Evolutionary conservation across 2,329 filamentous ascomycete genomes (phyloP).

Genomic region (Fusarium burgessii): DNA sequence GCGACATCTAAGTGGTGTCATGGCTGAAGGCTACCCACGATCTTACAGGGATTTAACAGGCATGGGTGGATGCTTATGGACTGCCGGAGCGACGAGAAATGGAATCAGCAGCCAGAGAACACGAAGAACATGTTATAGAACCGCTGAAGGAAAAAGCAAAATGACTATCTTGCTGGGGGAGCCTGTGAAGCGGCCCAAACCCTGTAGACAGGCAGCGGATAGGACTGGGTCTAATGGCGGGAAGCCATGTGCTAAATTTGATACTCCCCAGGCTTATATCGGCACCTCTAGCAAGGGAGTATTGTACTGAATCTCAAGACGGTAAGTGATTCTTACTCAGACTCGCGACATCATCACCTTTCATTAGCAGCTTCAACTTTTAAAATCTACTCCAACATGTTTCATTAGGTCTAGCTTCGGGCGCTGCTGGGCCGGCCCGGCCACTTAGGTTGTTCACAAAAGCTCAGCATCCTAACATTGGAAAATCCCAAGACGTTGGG

Average conservation of each 20-base stretch:
- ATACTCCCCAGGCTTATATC: slow-evolving; percentile 32
- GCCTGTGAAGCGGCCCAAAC: slow-evolving; percentile 21
- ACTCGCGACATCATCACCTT: slow-evolving; percentile 16
- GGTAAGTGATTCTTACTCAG: slow-evolving; percentile 23
- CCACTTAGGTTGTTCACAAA: slow-evolving; percentile 30
- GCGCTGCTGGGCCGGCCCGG: slow-evolving; percentile 46
- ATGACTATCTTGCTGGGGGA: slow-evolving; percentile 27
- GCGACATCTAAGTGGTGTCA: slow-evolving; percentile 38
- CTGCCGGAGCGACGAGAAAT: slow-evolving; percentile 38
- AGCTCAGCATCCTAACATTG: slow-evolving; percentile 34
- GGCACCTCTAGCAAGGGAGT: slow-evolving; percentile 27
- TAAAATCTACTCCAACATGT: slow-evolving; percentile 31
- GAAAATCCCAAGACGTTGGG: slow-evolving; percentile 41
- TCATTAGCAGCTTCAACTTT: slow-evolving; percentile 17
- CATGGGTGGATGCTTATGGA: slow-evolving; percentile 13
- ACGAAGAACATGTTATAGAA: slow-evolving; percentile 25
- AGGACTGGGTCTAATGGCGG: slow-evolving; percentile 35
- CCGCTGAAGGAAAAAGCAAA: slow-evolving; percentile 34
- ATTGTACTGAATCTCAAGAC: neutral
- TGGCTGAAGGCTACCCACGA: slow-evolving; percentile 37
- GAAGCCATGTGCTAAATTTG: slow-evolving; percentile 43
- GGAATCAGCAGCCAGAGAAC: slow-evolving; percentile 26
- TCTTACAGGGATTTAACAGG: slow-evolving; percentile 24
- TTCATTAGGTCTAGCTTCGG: slow-evolving; percentile 40
- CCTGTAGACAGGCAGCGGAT: slow-evolving; percentile 22